Evolutionary conservation across 768 basidiomycete genomes (phyloP).

Genomic region (Hypholoma fasciculare): DNA sequence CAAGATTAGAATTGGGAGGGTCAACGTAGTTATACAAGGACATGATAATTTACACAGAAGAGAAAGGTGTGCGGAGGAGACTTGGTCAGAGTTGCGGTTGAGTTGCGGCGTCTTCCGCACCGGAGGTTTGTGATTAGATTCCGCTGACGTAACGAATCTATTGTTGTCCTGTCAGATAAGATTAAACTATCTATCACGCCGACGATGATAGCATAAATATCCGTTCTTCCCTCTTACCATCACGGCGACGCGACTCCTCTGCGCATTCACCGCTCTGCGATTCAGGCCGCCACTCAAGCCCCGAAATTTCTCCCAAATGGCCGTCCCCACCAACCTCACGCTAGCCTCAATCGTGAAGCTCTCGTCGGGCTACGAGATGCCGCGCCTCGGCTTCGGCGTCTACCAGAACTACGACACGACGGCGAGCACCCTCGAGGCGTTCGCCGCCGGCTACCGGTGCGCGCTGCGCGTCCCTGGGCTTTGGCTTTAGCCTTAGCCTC

Average conservation of each 20-base stretch:
- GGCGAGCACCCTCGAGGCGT: slow-evolving; percentile 57
- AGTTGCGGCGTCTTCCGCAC: background rate
- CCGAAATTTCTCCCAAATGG: background rate
- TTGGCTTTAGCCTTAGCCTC: too few relatives aligned
- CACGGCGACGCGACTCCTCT: background rate
- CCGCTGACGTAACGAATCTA: background rate
- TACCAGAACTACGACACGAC: slow-evolving; percentile 63
- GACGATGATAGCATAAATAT: background rate
- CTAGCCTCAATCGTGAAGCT: slow-evolving; percentile 22
- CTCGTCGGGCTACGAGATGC: slow-evolving; percentile 52
- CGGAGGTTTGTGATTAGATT: background rate
- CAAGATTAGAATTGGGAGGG: slow-evolving; percentile 66
- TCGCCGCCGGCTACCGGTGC: slow-evolving; percentile 60
- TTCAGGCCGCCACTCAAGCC: background rate
- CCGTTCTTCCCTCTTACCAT: background rate
- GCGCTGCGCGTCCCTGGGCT: background rate
- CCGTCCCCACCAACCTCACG: slow-evolving; percentile 9
- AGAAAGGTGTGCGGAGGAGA: background rate
- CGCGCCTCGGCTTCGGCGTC: slow-evolving; percentile 69
- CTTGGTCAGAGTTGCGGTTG: too few relatives aligned
- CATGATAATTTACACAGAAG: slow-evolving; percentile 19
- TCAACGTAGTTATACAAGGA: slow-evolving; percentile 60
- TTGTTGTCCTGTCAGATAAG: background rate
- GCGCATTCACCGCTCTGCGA: background rate
- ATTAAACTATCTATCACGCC: background rate